Evolutionary conservation across 2,329 filamentous ascomycete genomes (phyloP), one percentile per base, ranked within the genome.

Genomic region (Aschersonia sp.): DNA sequence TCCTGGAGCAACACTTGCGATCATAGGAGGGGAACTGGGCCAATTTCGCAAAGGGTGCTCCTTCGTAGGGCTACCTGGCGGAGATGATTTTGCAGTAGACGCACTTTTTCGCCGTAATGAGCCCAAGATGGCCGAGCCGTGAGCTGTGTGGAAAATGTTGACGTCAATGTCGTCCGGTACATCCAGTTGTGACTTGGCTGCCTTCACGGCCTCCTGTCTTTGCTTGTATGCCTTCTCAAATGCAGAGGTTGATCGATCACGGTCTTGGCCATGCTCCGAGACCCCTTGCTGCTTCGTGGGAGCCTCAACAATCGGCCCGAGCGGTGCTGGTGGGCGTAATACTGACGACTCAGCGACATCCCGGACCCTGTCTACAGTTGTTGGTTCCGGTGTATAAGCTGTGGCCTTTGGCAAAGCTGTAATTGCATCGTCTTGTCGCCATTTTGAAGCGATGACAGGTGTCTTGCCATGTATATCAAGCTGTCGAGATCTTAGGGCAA

Each of bases 401-500:
- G 7, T 12, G 35, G 35, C 7, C 4, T 38, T 1, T 12, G 35
- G 35, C 7, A 38, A 7, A 12, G 7, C 35, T 4, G 35, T 7
- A 38, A 12, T 12, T 38, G 7, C 35, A 38, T 43, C 44, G 6
- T 55, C 58, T 48, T 38, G 35, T 12, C 61, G 64, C 46, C 70
- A 51, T 20, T 61, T 58, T 5, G 62, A 56, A 7, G 63, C 58
- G 35, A 73, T 62, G 48, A 65, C 73, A 38, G 71, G 74, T 4
- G 68, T 69, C 52, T 64, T 65, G 53, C 62, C 62, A 58, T 74
- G 76, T 43, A 63, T 65, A 51, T 77, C 72, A 48, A 77, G 59
- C 61, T 80, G 77, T 43, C 70, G 67, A 49, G 69, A 61, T 53
- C 78, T 71, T 47, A 83, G 66, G 50, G 75, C 76, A 45, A 77